A percentile compares a stretch with the other conserved stretches of the same genome.
These are phyloP conservation scores for Aspergillus sp. DNA, from an alignment of 2,329 filamentous ascomycete genomes.

Conservation along the genomic window DNA sequence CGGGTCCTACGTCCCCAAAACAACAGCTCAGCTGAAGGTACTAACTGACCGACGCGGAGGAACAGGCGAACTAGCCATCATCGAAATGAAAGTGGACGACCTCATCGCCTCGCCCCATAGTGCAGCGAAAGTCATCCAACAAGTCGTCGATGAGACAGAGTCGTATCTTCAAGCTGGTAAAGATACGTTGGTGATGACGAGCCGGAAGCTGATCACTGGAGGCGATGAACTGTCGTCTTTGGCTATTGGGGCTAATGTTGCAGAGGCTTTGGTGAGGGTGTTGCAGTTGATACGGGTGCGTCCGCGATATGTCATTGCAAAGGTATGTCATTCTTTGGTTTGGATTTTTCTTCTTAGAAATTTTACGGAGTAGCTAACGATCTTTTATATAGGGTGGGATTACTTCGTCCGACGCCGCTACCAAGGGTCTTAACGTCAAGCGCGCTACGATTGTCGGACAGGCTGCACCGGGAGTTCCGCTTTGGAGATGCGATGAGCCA, in stretches of 20 bases:
- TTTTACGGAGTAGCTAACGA: neutral
- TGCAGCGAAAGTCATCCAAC: constrained; percentile 13
- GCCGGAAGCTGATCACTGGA: constrained; percentile 48
- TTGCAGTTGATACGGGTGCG: constrained; percentile 42
- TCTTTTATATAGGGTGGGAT: constrained; percentile 46
- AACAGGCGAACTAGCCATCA: constrained; percentile 34
- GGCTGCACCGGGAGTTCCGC: constrained; percentile 53
- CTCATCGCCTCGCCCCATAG: constrained; percentile 37
- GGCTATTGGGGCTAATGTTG: constrained; percentile 52
- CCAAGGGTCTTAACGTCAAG: constrained; percentile 52
- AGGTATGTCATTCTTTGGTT: constrained; percentile 22
- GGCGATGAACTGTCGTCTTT: constrained; percentile 48
- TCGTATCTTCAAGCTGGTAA: constrained; percentile 39
- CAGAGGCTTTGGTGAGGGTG: constrained; percentile 48
- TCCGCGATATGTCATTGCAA: constrained; percentile 55
- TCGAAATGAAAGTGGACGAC: constrained; percentile 47
- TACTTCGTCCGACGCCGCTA: constrained; percentile 55
- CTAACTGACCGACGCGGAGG: constrained; percentile 36
- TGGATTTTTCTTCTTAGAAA: neutral
- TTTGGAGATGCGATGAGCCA: constrained; percentile 55
- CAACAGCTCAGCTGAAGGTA: constrained; percentile 49
- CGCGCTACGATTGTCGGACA: constrained; percentile 53
- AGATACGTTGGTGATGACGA: constrained; percentile 58
- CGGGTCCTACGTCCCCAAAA: constrained; percentile 57
- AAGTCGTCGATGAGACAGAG: constrained; percentile 33